Conservation (phyloP, 2,329 filamentous ascomycete species). For the Alternaria triticina region DNA sequence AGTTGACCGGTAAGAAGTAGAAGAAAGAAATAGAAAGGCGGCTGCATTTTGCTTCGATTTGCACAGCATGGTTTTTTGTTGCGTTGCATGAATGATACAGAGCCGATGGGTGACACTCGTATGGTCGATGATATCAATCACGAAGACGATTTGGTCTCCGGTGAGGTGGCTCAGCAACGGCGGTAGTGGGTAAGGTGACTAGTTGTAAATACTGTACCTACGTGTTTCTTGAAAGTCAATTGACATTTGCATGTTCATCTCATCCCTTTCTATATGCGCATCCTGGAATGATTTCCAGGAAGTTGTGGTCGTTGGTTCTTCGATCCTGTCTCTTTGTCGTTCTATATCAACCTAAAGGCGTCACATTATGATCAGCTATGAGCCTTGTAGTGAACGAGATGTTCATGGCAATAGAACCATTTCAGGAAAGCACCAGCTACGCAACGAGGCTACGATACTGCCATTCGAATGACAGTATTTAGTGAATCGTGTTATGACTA, state of each 20-base stretch:
- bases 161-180: neutral
- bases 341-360: neutral
- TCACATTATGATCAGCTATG: neutral
- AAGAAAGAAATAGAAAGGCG: neutral
- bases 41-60: neutral
- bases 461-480: neutral
- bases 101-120: neutral
- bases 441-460: neutral
- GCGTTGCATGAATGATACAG: neutral
- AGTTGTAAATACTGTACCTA: slow-evolving; percentile 39
- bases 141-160: neutral
- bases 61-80: neutral
- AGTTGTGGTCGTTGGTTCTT: neutral
- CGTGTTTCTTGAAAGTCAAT: slow-evolving; percentile 25
- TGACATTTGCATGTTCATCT: slow-evolving; percentile 18
- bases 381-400: neutral
- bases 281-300: neutral
- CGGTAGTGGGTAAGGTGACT: neutral
- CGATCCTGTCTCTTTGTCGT: neutral
- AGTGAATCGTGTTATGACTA: too few species aligned
- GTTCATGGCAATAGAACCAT: neutral
- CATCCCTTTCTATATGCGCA: neutral
- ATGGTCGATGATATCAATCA: neutral
- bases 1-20: neutral
- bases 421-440: neutral